Conservation (phyloP, 1,284 basidiomycete species). For the Trichosporon sp. region DNA sequence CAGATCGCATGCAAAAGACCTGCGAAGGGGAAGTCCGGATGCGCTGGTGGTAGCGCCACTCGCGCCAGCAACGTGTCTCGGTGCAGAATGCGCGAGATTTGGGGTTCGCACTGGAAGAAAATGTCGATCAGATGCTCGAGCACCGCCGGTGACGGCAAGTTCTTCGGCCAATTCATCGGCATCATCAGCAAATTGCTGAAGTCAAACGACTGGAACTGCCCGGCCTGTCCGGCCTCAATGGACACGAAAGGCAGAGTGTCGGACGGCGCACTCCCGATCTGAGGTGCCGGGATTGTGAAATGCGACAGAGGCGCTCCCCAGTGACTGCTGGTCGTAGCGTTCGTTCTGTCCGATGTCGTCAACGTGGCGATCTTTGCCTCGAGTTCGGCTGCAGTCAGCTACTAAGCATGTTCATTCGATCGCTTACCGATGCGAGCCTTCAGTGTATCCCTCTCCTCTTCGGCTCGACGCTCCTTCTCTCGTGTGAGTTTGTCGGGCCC, state of each 20-base stretch:
- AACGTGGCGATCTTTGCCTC: slow-evolving; percentile 29
- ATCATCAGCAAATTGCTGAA: slow-evolving; percentile 32
- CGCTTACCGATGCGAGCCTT: slow-evolving; percentile 26
- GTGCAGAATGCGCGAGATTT: slow-evolving; percentile 44
- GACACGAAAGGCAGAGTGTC: slow-evolving; percentile 3
- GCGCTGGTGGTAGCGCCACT: slow-evolving; percentile 47
- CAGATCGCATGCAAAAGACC: slow-evolving; percentile 50
- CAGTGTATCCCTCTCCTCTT: slow-evolving; percentile 29
- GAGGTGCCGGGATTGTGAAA: slow-evolving; percentile 2
- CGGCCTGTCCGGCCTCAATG: slow-evolving; percentile 13
- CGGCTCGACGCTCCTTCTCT: slow-evolving; percentile 24
- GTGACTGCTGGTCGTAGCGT: not conserved
- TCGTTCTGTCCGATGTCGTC: slow-evolving; percentile 10
- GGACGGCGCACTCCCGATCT: slow-evolving; percentile 4
- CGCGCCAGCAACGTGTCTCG: slow-evolving; percentile 41
- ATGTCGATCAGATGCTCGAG: slow-evolving; percentile 44
- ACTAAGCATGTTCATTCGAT: not conserved
- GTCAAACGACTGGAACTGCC: slow-evolving; percentile 22
- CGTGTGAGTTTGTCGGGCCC: slow-evolving; percentile 12
- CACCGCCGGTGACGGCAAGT: slow-evolving; percentile 37
- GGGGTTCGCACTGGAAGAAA: slow-evolving; percentile 44
- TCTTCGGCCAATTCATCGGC: slow-evolving; percentile 39
- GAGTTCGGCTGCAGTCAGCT: slow-evolving; percentile 30
- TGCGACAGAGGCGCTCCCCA: slow-evolving; percentile 9
- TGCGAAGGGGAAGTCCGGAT: slow-evolving; percentile 47